A percentile compares a stretch with the other conserved stretches of the same genome.
Conservation (phyloP, 1,284 basidiomycete genomes). For the Naganishia liquefaciens region DNA sequence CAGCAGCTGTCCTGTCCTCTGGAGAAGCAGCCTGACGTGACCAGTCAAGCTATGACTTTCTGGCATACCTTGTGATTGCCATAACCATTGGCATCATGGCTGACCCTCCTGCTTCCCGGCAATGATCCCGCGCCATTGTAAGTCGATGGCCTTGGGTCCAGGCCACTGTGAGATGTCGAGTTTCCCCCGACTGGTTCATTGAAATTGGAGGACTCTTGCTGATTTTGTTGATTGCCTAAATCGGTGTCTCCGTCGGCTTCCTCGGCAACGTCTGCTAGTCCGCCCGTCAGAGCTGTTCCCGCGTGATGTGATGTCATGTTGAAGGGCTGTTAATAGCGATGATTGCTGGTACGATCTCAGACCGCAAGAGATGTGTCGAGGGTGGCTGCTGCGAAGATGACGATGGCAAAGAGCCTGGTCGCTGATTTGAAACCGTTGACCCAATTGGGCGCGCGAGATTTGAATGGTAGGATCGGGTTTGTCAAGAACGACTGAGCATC, state of each 20-base stretch:
- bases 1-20: background rate
- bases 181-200: background rate
- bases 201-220: background rate
- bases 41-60: background rate
- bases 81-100: conserved; percentile 9
- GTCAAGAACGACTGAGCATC: conserved; percentile 23
- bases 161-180: background rate
- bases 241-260: conserved; percentile 30
- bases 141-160: background rate
- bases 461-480: background rate
- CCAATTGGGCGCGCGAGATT: background rate
- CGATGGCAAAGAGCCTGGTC: background rate
- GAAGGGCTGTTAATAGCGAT: background rate
- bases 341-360: background rate
- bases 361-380: background rate
- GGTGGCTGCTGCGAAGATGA: background rate
- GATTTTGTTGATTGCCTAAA: conserved; percentile 19
- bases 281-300: conserved; percentile 21
- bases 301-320: conserved; percentile 18
- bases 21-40: background rate
- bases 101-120: conserved; percentile 16
- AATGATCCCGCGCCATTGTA: conserved; percentile 1
- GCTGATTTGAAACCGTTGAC: background rate
- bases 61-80: conserved; percentile 20
- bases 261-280: conserved; percentile 31